These are phyloP conservation scores for Papilionanthe hybrid DNA, from an alignment of 116 monocot genomes.

Conservation along the genomic window DNA sequence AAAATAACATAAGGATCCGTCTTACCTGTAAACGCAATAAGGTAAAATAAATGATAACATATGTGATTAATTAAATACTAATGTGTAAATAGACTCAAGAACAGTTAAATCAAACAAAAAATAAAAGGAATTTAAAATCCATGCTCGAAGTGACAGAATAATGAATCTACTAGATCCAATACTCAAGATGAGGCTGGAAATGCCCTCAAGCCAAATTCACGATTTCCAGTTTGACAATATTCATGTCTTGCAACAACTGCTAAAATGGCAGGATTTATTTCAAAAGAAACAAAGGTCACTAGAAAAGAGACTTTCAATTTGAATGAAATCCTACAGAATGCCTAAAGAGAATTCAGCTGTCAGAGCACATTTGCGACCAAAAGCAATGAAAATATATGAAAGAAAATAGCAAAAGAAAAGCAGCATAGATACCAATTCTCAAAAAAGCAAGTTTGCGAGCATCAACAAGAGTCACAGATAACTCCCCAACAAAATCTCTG, in stretches of 20 bases:
- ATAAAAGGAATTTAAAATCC: background rate
- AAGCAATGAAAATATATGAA: background rate
- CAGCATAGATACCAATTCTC: conserved; percentile 53
- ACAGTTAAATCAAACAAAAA: background rate
- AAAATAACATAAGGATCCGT: conserved; percentile 95
- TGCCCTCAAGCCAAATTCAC: background rate
- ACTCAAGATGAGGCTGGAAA: background rate
- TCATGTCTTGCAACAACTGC: background rate
- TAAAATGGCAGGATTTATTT: background rate
- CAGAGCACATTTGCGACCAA: background rate
- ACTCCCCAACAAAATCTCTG: conserved; percentile 79
- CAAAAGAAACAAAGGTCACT: background rate
- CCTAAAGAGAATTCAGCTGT: background rate
- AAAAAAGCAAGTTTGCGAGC: conserved; percentile 75
- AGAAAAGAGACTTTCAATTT: background rate
- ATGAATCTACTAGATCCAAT: background rate
- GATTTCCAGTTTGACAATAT: background rate
- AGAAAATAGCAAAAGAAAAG: conserved; percentile 5
- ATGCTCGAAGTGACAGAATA: background rate
- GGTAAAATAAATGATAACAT: background rate
- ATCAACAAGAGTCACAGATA: conserved; percentile 92
- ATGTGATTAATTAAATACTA: background rate
- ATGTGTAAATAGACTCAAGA: background rate
- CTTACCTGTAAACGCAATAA: conserved; percentile 52
- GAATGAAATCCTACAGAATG: background rate